Evolutionary conservation across 2,329 filamentous ascomycete species (phyloP), one percentile per base, ranked within the genome.

Genomic region (Fusarium pseudograminearum): DNA sequence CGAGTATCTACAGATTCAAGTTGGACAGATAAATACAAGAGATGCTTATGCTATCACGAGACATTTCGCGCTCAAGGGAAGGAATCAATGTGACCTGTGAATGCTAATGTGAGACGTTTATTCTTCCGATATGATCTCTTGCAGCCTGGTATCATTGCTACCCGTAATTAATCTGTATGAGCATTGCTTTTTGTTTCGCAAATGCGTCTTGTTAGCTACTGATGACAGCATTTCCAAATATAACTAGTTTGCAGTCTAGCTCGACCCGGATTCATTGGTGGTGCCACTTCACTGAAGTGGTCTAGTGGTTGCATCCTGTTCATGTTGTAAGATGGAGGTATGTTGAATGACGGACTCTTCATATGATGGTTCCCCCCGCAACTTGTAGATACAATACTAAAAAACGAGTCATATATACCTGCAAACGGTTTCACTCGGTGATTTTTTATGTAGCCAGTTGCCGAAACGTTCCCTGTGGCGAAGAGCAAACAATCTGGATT

Each of bases 91-190:
- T 38, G 11, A 38, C 0, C 11, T n/a, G n/a, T 36, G 8, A 36
- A 38, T 7, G 20, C 0, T 12, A 12, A 14, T 11, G 0, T 12
- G 5, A 14, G n/a, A 1, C n/a, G n/a, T n/a, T 18, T 38, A 0
- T 38, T 18, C 0, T 36, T 10, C 16, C 16, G 18, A 36, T 16
- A 36, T 36, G 33, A n/a, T 36, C 9, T 0, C 16, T 34, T 34
- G 16, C 8, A 18, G 5, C 0, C 33, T 34, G 0, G 5, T 7
- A 3, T 5, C 7, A 34, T 9, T 5, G 4, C 15, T 18, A 18
- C 16, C 1, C 12, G 1, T 34, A 34, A 0, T 18, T 18, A 0
- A 18, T 16, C 33, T 38, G 0, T 2, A 6, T 12, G 1, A 3
- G n/a, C 34, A n/a, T 12, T 38, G 18, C 18, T 7, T 38, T n/a